Base-by-base conservation (phyloP, 2,329 filamentous ascomycete genomes). In the Dactylonectria estremocensis region DNA sequence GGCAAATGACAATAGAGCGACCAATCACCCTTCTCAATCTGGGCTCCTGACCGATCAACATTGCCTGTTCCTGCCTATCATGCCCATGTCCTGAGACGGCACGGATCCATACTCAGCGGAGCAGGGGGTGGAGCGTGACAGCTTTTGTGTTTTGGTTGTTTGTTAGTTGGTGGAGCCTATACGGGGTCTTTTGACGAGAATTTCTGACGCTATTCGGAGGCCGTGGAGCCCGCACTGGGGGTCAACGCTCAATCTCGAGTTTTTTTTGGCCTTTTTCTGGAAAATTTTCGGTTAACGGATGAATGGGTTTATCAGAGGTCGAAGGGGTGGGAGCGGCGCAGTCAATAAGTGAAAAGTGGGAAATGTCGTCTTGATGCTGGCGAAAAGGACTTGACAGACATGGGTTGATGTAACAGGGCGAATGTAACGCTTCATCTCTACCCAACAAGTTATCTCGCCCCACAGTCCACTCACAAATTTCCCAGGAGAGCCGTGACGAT, bases 1-100 rank as follows among this genome's bases (percentile, higher is more conserved):
- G 8, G 31, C n/a, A 46, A 20, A 61, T 31, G 49, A 43, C 28
- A 37, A 46, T 13, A 18, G 22, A 46, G 4, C 28, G 37, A 14
- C 62, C 55, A 66, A 61, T 60, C 2, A 33, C 9, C 43, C 11
- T 3, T 22, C 49, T 22, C n/a, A 11, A 37, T 20, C 35, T 28
- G 14, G 14, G 13, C 14, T 37, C 10, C 24, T 3, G 40, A 6
- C 31, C n/a, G 18, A 33, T n/a, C 13, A 35, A 61, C 18, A 35
- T 35, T 55, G 50, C 61, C 13, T 14, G 66, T 62, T 62, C 66
- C 66, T 68, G 53, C 66, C 61, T 62, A 66, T 66, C 62, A 68
- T 61, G 49, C 31, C 10, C 10, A 22, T 22, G 40, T 54, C 37
- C 45, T 11, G n/a, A 2, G 59, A 22, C 16, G 55, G 40, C 3